Percentiles rank a stretch among this genome's conserved stretches.
Evolutionary conservation across 1,284 basidiomycete genomes (phyloP).

Genomic region (Boletus hoseneyae): DNA sequence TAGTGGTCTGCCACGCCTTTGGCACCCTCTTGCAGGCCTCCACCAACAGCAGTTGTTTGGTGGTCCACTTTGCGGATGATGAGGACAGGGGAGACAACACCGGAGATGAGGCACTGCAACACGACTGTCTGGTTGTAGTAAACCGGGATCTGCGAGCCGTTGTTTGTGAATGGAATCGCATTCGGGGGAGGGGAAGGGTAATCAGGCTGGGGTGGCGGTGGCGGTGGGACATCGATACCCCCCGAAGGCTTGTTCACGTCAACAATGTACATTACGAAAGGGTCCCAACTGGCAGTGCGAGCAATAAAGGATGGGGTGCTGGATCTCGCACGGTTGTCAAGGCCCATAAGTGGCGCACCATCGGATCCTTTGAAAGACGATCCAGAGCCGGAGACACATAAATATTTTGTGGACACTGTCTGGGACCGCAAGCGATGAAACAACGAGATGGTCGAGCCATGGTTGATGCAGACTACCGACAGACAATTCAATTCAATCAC

Average conservation of each 20-base stretch:
- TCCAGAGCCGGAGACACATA: conserved; percentile 89
- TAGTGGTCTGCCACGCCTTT: conserved; percentile 81
- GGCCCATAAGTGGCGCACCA: conserved; percentile 77
- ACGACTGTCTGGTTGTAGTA: conserved; percentile 97
- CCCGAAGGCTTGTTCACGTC: conserved; percentile 79
- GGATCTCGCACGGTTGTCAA: conserved; percentile 68
- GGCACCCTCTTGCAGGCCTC: conserved; percentile 76
- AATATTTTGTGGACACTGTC: conserved; percentile 93
- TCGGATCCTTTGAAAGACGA: conserved; percentile 90
- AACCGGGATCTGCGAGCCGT: conserved; percentile 78
- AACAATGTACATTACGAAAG: conserved; percentile 95
- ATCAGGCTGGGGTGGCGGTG: conserved; percentile 75
- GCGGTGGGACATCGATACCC: conserved; percentile 70
- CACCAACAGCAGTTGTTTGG: conserved; percentile 86
- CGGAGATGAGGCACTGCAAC: conserved; percentile 90
- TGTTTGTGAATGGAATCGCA: conserved; percentile 77
- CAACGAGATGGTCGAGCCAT: conserved; percentile 91
- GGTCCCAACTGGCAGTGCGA: conserved; percentile 84
- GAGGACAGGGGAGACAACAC: conserved; percentile 88
- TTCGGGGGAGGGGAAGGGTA: conserved; percentile 89
- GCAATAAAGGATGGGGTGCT: conserved; percentile 82
- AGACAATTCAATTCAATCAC: conserved; percentile 15
- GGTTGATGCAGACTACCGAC: conserved; percentile 84
- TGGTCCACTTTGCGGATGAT: conserved; percentile 94
- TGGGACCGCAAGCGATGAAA: conserved; percentile 94